Percentiles rank a stretch among this genome's conserved stretches.
Conservation (phyloP, 805 yeast genomes). For the Jamesozyma rosinii region DNA sequence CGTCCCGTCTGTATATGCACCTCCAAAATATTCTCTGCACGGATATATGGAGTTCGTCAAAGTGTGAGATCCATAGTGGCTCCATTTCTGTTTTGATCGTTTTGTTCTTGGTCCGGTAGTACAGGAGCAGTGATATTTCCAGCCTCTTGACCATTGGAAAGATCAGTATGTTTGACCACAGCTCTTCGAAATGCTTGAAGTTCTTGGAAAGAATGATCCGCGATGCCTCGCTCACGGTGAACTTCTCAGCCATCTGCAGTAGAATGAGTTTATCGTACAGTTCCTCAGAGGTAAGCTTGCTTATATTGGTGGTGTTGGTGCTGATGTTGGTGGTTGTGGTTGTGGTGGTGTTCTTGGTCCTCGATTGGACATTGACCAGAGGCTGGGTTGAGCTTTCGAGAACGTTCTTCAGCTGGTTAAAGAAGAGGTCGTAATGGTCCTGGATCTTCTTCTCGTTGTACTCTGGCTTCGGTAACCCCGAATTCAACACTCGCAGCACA, state of each 20-base stretch:
- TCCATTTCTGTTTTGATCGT: constrained; percentile 9
- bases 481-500: constrained; percentile 21
- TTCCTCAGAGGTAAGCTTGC: constrained; percentile 7
- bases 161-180: constrained; percentile 13
- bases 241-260: constrained; percentile 14
- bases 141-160: constrained; percentile 12
- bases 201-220: constrained; percentile 14
- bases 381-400: neutral
- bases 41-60: constrained; percentile 10
- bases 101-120: constrained; percentile 15
- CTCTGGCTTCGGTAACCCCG: constrained; percentile 22
- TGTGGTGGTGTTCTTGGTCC: neutral
- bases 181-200: constrained; percentile 14
- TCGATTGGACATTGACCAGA: neutral
- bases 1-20: constrained; percentile 8
- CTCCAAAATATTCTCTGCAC: constrained; percentile 24
- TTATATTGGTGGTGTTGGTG: no score
- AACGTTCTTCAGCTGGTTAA: constrained; percentile 13
- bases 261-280: constrained; percentile 15
- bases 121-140: constrained; percentile 17
- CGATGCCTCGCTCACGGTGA: constrained; percentile 11
- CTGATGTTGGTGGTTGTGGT: no score
- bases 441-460: constrained; percentile 16
- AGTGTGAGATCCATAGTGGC: constrained; percentile 13
- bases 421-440: constrained; percentile 23